Evolutionary conservation across 305 asterid genomes (phyloP).

Genomic region (Fraxinus floribunda): DNA sequence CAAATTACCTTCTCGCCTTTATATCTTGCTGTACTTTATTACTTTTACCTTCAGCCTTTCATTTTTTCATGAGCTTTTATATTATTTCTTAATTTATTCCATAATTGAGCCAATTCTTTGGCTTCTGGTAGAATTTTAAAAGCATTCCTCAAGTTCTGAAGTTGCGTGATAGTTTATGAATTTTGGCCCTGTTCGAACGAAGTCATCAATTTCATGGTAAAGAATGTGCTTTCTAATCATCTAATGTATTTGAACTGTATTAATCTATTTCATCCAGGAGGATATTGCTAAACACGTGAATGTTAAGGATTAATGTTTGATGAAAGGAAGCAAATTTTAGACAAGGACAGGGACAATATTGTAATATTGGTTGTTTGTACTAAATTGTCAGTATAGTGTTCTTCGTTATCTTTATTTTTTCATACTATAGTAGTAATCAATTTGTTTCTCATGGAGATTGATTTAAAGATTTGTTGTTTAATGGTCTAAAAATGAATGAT

Average conservation of each 20-base stretch:
- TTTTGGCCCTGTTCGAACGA: neutral
- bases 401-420: neutral
- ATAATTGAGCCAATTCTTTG: neutral
- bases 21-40: neutral
- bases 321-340: neutral
- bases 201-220: neutral
- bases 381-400: neutral
- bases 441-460: neutral
- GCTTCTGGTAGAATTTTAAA: neutral
- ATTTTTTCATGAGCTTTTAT: neutral
- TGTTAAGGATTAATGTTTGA: neutral
- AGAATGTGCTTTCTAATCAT: neutral
- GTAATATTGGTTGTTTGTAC: neutral
- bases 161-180: neutral
- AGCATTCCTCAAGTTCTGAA: neutral
- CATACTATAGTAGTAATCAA: neutral
- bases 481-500: neutral
- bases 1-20: neutral
- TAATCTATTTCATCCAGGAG: neutral
- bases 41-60: neutral
- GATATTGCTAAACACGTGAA: neutral
- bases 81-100: neutral
- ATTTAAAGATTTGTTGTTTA: neutral
- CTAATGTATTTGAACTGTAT: neutral
- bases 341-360: neutral